Conservation (phyloP, 2,329 filamentous ascomycete genomes). For the Xylaria sp. region DNA sequence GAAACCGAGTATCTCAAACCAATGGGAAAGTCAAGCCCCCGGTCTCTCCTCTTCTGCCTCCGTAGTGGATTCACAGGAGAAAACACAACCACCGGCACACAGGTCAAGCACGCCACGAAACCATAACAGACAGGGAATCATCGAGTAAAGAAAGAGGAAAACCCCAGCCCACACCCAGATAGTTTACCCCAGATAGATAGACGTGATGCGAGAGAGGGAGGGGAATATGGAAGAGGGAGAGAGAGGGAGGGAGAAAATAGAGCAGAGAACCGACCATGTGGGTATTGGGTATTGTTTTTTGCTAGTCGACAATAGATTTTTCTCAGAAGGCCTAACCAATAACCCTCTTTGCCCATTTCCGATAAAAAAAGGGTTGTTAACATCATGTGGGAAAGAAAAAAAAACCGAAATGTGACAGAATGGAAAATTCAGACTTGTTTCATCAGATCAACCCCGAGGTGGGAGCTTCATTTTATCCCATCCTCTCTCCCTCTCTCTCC, state of each 20-base stretch:
- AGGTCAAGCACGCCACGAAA: slow-evolving; percentile 3
- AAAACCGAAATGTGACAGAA: not conserved
- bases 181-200: too few relatives aligned
- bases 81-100: not conserved
- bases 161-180: not conserved
- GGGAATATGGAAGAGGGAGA: not conserved
- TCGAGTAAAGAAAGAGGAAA: not conserved
- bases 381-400: slow-evolving; percentile 2
- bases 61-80: not conserved
- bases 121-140: not conserved
- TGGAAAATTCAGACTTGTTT: slow-evolving; percentile 3
- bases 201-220: too few relatives aligned
- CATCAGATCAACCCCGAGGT: not conserved
- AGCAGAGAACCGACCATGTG: slow-evolving; percentile 16
- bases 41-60: not conserved
- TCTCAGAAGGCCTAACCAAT: slow-evolving; percentile 19
- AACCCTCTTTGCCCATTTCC: slow-evolving; percentile 4
- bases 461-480: not conserved
- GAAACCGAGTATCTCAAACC: slow-evolving; percentile 1
- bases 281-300: slow-evolving; percentile 3
- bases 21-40: slow-evolving; percentile 10
- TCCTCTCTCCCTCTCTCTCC: not conserved
- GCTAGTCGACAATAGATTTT: slow-evolving; percentile 1
- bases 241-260: not conserved
- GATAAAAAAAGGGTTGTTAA: slow-evolving; percentile 3